These are phyloP conservation scores for Ogataea hybrid DNA, from an alignment of 1,139 yeast genomes.

Conservation along the genomic window DNA sequence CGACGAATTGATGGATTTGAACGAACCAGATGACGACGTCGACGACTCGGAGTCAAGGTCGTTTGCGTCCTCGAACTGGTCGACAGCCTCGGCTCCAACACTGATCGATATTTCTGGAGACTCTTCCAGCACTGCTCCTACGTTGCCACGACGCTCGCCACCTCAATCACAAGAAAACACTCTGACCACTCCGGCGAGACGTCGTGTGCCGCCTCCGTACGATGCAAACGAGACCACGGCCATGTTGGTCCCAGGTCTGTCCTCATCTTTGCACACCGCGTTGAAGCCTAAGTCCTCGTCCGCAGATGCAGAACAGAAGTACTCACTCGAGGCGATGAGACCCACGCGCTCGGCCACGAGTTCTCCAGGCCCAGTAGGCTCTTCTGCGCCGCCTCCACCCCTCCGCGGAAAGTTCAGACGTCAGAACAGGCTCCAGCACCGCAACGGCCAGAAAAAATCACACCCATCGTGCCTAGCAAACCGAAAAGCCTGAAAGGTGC, in stretches of 20 bases:
- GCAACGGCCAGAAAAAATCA: slow-evolving; percentile 16
- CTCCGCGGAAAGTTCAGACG: slow-evolving; percentile 22
- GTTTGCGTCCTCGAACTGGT: slow-evolving; percentile 16
- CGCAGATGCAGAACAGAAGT: slow-evolving; percentile 13
- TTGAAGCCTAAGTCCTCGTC: not conserved
- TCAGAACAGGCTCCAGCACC: slow-evolving; percentile 5
- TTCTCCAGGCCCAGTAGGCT: slow-evolving; percentile 22
- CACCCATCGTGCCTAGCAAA: slow-evolving; percentile 32
- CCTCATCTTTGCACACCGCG: slow-evolving; percentile 18
- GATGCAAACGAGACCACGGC: slow-evolving; percentile 21
- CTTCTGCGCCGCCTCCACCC: slow-evolving; percentile 30
- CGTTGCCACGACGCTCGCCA: slow-evolving; percentile 15
- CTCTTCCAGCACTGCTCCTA: slow-evolving; percentile 8
- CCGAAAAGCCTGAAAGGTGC: slow-evolving; percentile 24
- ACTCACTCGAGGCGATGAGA: slow-evolving; percentile 27
- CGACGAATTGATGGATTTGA: slow-evolving; percentile 27
- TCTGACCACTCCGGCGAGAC: slow-evolving; percentile 2
- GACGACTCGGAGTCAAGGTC: slow-evolving; percentile 14
- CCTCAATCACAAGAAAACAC: slow-evolving; percentile 4
- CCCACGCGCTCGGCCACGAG: slow-evolving; percentile 31
- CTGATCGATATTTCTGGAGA: slow-evolving; percentile 24
- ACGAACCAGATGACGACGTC: slow-evolving; percentile 23
- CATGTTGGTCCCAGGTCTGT: slow-evolving; percentile 25
- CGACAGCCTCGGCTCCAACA: slow-evolving; percentile 22
- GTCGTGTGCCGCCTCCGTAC: slow-evolving; percentile 28